Conservation (phyloP, 139 green algal species). For the Closterium sp. region DNA sequence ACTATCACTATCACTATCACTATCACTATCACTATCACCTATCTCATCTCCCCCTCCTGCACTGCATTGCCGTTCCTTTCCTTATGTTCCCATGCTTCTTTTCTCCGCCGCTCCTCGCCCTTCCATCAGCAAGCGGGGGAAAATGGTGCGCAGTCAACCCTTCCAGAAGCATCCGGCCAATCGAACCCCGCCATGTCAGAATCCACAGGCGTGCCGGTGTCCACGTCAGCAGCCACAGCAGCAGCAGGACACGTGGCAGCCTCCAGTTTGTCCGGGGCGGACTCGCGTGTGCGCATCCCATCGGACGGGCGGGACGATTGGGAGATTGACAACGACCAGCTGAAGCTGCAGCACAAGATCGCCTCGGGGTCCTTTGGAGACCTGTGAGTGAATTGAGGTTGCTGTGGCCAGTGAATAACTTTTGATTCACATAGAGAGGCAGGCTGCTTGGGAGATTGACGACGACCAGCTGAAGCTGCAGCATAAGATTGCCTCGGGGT, state of each 20-base stretch:
- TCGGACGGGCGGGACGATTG: constrained; percentile 76
- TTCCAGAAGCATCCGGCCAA: not conserved
- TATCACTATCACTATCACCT: too few species aligned
- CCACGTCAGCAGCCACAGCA: not conserved
- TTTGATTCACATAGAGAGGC: not conserved
- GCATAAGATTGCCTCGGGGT: constrained; percentile 83
- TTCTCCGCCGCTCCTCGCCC: not conserved
- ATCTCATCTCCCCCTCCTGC: too few species aligned
- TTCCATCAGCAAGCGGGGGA: not conserved
- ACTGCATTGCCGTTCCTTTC: too few species aligned
- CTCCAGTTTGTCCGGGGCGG: not conserved
- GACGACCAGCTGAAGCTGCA: constrained; percentile 75
- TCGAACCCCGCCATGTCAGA: not conserved
- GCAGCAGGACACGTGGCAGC: not conserved
- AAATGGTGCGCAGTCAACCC: not conserved
- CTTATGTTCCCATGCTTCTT: not conserved
- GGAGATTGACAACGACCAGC: constrained; percentile 85
- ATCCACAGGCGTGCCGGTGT: not conserved
- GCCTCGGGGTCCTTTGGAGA: constrained; percentile 89
- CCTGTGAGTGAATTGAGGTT: constrained; percentile 65
- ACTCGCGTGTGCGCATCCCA: constrained; percentile 20
- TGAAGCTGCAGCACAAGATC: constrained; percentile 86
- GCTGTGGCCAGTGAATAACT: too few species aligned
- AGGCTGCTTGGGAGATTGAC: constrained; percentile 96
- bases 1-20: too few species aligned